Conservation (phyloP, 495 filamentous ascomycete genomes). For the Lineolata rhizophorae region DNA sequence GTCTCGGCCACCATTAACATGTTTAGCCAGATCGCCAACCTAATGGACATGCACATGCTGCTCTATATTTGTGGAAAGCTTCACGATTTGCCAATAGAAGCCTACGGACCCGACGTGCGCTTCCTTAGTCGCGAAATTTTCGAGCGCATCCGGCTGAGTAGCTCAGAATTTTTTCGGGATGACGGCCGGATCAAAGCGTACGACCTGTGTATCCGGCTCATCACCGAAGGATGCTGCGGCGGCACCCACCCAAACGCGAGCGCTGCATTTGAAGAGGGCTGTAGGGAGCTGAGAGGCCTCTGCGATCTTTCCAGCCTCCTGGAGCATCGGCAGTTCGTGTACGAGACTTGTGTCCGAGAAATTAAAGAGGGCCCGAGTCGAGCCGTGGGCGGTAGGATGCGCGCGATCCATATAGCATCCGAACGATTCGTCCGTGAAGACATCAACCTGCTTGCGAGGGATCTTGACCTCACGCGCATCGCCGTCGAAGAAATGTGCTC, state of each 20-base stretch:
- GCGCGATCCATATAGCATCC: conserved; percentile 3
- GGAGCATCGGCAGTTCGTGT: conserved; percentile 7
- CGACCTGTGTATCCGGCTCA: background rate
- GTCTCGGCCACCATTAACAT: conserved; percentile 59
- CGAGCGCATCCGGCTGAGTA: conserved; percentile 7
- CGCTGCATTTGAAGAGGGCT: no score
- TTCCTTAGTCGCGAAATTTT: conserved; percentile 7
- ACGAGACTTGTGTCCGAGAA: conserved; percentile 5
- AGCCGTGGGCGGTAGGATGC: conserved; percentile 9
- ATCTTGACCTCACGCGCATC: conserved; percentile 4
- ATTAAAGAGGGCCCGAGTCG: conserved; percentile 6
- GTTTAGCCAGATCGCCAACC: conserved; percentile 39
- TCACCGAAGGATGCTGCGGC: background rate
- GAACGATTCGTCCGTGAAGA: conserved; percentile 1
- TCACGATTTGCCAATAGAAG: conserved; percentile 38
- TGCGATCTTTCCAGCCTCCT: background rate
- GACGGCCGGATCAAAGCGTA: background rate
- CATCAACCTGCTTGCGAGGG: conserved; percentile 3
- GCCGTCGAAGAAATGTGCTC: conserved; percentile 13
- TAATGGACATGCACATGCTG: conserved; percentile 32
- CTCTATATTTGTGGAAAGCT: conserved; percentile 60
- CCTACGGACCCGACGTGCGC: conserved; percentile 32
- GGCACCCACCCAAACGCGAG: no score
- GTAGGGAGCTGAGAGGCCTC: no score
- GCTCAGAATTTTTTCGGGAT: conserved; percentile 6